Percentiles rank a stretch among this genome's conserved stretches.
phyloP scores from a whole-genome alignment of 805 yeast genomes.

The Starmerella sirachaensis region DNA sequence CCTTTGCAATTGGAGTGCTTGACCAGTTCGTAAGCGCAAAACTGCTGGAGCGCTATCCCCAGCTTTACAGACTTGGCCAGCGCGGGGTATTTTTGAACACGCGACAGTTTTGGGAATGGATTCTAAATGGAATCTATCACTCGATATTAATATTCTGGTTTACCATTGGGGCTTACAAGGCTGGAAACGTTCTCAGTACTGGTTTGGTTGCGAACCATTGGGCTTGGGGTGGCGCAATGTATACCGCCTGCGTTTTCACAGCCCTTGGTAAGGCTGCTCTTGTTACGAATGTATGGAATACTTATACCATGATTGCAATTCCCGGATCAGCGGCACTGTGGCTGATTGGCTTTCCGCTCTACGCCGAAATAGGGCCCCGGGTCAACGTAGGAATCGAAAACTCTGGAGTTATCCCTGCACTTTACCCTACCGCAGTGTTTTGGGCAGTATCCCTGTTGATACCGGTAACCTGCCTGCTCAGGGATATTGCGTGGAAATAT shows the following conservation, averaged over 20 bases:
- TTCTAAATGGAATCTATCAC: conserved; percentile 87
- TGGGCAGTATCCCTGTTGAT: conserved; percentile 75
- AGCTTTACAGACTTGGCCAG: conserved; percentile 83
- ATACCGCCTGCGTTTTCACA: conserved; percentile 75
- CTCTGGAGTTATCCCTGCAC: conserved; percentile 60
- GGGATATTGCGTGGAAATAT: conserved; percentile 92
- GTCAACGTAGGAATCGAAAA: conserved; percentile 74
- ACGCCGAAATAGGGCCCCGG: conserved; percentile 73
- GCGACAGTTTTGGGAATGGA: conserved; percentile 94
- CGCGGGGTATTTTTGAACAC: conserved; percentile 80
- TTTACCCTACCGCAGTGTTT: conserved; percentile 66
- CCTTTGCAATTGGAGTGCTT: conserved; percentile 89
- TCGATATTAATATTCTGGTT: conserved; percentile 74
- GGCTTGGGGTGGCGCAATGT: conserved; percentile 89
- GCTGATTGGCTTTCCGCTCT: conserved; percentile 77
- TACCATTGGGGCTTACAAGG: conserved; percentile 51
- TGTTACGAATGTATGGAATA: conserved; percentile 87
- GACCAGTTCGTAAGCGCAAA: conserved; percentile 93
- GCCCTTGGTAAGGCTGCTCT: conserved; percentile 92
- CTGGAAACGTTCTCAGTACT: conserved; percentile 47
- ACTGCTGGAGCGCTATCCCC: conserved; percentile 82
- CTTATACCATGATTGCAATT: conserved; percentile 78
- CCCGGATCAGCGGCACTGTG: conserved; percentile 86
- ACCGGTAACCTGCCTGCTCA: conserved; percentile 61
- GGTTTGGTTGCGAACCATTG: conserved; percentile 79